phyloP scores from a whole-genome alignment of 192 early-diverging fungal species.

The Lobosporangium transversale region DNA sequence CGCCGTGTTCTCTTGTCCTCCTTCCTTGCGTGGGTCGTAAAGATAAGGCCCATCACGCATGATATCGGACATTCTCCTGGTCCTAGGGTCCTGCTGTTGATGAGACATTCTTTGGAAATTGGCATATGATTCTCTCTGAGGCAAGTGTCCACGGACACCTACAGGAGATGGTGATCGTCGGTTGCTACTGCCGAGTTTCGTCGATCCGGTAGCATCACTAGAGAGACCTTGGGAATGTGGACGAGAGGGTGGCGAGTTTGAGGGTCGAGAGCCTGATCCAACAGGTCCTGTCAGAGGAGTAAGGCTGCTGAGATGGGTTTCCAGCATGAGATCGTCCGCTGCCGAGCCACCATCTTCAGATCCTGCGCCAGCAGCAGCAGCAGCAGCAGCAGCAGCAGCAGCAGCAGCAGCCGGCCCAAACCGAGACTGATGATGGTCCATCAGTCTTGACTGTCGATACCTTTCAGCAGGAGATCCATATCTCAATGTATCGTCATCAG shows the following conservation, averaged over 20 bases:
- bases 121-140: conserved; percentile 32
- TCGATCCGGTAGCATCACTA: background rate
- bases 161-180: conserved; percentile 2
- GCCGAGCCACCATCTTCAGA: background rate
- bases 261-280: background rate
- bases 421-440: conserved; percentile 7
- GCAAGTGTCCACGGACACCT: background rate
- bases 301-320: background rate
- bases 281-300: conserved; percentile 1
- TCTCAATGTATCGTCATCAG: conserved; percentile 22
- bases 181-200: background rate
- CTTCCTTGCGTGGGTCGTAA: conserved; percentile 14
- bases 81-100: conserved; percentile 29
- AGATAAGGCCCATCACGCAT: conserved; percentile 47
- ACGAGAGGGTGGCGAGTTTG: background rate
- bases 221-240: background rate
- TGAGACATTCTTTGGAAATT: conserved; percentile 45
- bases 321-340: conserved; percentile 4
- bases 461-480: conserved; percentile 38
- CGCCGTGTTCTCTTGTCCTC: background rate
- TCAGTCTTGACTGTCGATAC: conserved; percentile 29
- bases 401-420: background rate
- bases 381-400: no score
- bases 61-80: conserved; percentile 49
- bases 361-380: no score